Evolutionary conservation across 148 eudicot species (phyloP), one percentile per base, ranked within the genome.

Genomic region (Amaranthus hypochondriacus): DNA sequence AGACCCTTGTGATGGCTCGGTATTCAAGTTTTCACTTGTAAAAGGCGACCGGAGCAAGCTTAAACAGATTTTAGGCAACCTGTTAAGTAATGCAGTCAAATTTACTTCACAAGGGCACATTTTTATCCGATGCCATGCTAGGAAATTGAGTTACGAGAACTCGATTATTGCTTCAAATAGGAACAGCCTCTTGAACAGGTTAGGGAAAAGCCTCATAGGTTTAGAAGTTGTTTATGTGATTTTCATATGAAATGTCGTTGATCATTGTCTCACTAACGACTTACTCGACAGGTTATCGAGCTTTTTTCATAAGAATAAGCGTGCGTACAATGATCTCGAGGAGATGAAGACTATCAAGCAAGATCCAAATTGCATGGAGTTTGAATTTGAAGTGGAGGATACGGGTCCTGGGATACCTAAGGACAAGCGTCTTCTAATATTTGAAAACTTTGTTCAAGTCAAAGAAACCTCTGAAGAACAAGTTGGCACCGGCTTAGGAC

Each of bases 401-500:
- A 87, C 98, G 0, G 98, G 98, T 56, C 75, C 65, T 58, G 97
- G 98, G 39, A 88, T 94, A 18, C 97, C 97, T 5, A 87, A 81
- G 62, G 98, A 94, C 62, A 88, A 88, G 75, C 81, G 82, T 39
- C 60, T 70, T 44, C 73, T 75, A 2, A 89, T 94, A 47, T 94
- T 94, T 60, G 92, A 94, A 65, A 85, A 94, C 77, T 94, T 89
- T 79, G 90, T 88, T 62, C 98, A 94, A 68, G 87, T 94, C 9
- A 88, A 85, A 71, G 96, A 87, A 64, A 86, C 78, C 5, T 83
- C 82, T 15, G 73, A 21, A 10, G 86, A 80, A 51, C 83, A 76
- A n/a, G 83, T 79, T 77, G 98, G 98, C 78, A 91, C 97, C 9
- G 98, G 98, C 61, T 77, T 91, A 63, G 96, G 97, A n/a, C 96